These are phyloP conservation scores for Cercospora berteroae DNA, from an alignment of 2,329 filamentous ascomycete species.

Conservation along the genomic window DNA sequence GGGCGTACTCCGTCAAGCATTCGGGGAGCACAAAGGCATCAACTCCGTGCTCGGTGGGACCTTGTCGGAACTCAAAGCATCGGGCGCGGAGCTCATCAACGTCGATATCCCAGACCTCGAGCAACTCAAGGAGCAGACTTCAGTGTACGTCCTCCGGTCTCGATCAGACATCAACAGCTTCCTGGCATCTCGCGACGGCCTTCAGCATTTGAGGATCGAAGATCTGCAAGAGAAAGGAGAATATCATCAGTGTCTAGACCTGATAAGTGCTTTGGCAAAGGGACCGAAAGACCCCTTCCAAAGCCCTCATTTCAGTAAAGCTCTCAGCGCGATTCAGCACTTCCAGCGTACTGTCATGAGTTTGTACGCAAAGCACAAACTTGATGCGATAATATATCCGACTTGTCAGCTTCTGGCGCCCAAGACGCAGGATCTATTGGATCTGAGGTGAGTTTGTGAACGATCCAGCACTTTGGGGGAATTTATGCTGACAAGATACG, in stretches of 20 bases:
- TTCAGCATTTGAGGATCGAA: constrained; percentile 28
- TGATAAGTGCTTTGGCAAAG: constrained; percentile 30
- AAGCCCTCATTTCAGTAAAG: constrained; percentile 33
- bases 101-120: constrained; percentile 28
- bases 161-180: constrained; percentile 33
- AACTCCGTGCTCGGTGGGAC: constrained; percentile 19
- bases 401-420: constrained; percentile 39
- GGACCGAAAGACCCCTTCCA: constrained; percentile 27
- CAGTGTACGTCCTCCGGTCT: constrained; percentile 27
- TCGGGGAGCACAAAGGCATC: constrained; percentile 28
- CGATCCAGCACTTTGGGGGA: too few relatives aligned
- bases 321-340: constrained; percentile 28
- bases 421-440: constrained; percentile 35
- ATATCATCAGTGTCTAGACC: constrained; percentile 27
- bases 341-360: constrained; percentile 36
- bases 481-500: constrained; percentile 2
- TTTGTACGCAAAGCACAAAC: constrained; percentile 34
- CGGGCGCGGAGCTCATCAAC: constrained; percentile 29
- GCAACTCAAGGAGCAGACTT: constrained; percentile 21
- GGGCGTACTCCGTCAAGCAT: constrained; percentile 28
- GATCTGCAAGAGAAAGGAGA: constrained; percentile 22
- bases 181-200: constrained; percentile 19
- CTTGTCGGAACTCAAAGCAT: constrained; percentile 16
- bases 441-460: constrained; percentile 17
- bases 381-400: constrained; percentile 39